phyloP scores from a whole-genome alignment of 2,329 filamentous ascomycete genomes.

The Hypocreales sp. region DNA sequence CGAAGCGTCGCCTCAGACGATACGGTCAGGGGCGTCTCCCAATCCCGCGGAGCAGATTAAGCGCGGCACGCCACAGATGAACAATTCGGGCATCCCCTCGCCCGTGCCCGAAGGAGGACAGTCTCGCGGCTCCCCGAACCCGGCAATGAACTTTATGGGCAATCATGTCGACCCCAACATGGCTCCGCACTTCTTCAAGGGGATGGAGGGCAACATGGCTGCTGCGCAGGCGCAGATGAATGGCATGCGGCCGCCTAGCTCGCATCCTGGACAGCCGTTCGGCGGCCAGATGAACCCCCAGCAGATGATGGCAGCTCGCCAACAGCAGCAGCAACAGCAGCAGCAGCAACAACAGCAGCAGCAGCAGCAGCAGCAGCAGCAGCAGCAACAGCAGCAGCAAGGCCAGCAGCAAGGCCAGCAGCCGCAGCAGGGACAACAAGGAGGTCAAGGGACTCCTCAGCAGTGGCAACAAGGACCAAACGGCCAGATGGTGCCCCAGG shows the following conservation, averaged over 20 bases:
- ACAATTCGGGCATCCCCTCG: slow-evolving; percentile 51
- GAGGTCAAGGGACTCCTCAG: slow-evolving; percentile 15
- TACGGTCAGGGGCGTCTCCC: slow-evolving; percentile 55
- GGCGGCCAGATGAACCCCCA: slow-evolving; percentile 42
- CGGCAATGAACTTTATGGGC: slow-evolving; percentile 46
- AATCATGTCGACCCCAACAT: slow-evolving; percentile 47
- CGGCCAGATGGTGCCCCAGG: slow-evolving; percentile 23
- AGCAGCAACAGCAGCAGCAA: slow-evolving; percentile 13
- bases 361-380: slow-evolving; percentile 15
- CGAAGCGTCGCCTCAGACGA: slow-evolving; percentile 54
- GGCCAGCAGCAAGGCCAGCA: slow-evolving; percentile 12
- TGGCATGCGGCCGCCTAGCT: slow-evolving; percentile 53
- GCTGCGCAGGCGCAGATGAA: slow-evolving; percentile 38
- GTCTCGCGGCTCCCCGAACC: slow-evolving; percentile 50
- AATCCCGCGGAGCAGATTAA: slow-evolving; percentile 70
- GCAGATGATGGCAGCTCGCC: slow-evolving; percentile 40
- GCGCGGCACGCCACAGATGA: slow-evolving; percentile 60
- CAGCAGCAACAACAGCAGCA: slow-evolving; percentile 18
- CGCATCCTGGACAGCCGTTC: slow-evolving; percentile 45
- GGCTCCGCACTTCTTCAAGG: slow-evolving; percentile 43
- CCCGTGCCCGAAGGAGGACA: slow-evolving; percentile 54
- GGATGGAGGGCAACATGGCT: slow-evolving; percentile 39
- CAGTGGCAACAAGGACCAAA: slow-evolving; percentile 26
- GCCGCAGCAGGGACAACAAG: slow-evolving; percentile 15
- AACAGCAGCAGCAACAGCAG: slow-evolving; percentile 20